Evolutionary conservation across 2,329 filamentous ascomycete species (phyloP), one percentile per base, ranked within the genome.

Genomic region (Stagonosporopsis chrysanthemi): DNA sequence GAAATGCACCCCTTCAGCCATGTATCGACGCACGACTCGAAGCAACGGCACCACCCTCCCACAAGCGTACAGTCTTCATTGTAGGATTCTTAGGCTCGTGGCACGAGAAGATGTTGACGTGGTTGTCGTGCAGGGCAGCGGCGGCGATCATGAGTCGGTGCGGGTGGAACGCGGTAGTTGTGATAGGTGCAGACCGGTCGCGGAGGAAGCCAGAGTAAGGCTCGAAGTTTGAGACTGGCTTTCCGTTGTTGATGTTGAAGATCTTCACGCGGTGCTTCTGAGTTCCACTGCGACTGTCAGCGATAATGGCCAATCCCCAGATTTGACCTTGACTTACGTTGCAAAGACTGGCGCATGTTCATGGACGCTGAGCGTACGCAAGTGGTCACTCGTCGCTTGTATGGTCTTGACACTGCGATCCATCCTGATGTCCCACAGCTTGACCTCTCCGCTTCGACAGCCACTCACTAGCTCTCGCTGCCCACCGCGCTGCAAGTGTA

Each of bases 321-420:
- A 4, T 14, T 5, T 15, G n/a, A 17, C 4, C 9, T 33, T 33
- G 35, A 66, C 67, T 67, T 65, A 68, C 67, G 59, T 65, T 29
- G 92, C 92, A 80, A 99, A 97, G 12, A 99, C 93, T 24, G 95
- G 95, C 51, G 96, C 86, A 77, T 99, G 95, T 77, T 99, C 95
- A 75, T 99, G 95, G 39, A 95, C 93, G 74, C 90, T 95, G 55
- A 96, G 84, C 17, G 91, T 96, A 52, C 92, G 87, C 59, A 97
- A 83, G 8, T 89, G 90, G 68, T 93, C 88, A 58, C 84, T 87
- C 3, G 91, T 94, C 6, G 90, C 88, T 71, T 87, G 84, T 69
- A 94, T 89, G 2, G 87, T 87, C 58, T 88, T 87, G 47, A 96
- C 81, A 5, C 90, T 88, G 65, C 84, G 84, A 62, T 95, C 90